These are phyloP conservation scores for Firmiana major DNA, from an alignment of 345 rosid genomes.

Conservation along the genomic window DNA sequence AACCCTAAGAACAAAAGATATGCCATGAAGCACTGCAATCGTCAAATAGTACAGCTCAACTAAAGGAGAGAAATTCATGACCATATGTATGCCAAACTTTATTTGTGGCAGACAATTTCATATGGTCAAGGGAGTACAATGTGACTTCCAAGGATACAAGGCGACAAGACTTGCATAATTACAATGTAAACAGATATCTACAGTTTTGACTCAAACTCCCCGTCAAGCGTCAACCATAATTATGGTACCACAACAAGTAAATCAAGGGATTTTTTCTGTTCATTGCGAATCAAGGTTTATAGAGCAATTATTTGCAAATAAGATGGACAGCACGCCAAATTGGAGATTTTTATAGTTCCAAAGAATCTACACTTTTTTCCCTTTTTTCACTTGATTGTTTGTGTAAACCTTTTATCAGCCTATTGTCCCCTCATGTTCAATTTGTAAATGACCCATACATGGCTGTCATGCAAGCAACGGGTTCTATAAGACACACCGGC, in stretches of 20 bases:
- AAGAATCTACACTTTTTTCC: neutral
- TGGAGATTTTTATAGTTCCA: neutral
- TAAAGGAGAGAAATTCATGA: constrained; percentile 3
- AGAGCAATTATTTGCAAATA: neutral
- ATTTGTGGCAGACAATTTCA: too few relatives aligned
- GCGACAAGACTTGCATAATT: too few relatives aligned
- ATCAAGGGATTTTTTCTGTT: too few relatives aligned
- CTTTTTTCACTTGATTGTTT: neutral
- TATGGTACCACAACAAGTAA: neutral
- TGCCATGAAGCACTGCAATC: too few relatives aligned
- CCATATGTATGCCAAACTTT: too few relatives aligned
- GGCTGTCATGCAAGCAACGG: neutral
- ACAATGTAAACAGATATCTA: too few relatives aligned
- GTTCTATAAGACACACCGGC: neutral
- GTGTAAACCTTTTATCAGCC: neutral
- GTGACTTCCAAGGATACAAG: too few relatives aligned
- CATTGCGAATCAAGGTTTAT: neutral
- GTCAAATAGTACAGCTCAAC: neutral
- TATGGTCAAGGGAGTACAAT: too few relatives aligned
- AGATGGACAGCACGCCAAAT: neutral
- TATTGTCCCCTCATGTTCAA: neutral
- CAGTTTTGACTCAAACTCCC: neutral
- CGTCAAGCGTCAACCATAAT: neutral
- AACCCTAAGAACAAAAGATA: constrained; percentile 54
- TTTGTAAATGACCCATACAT: neutral